Conservation (phyloP, 805 yeast species). For the Barnettozyma populi region DNA sequence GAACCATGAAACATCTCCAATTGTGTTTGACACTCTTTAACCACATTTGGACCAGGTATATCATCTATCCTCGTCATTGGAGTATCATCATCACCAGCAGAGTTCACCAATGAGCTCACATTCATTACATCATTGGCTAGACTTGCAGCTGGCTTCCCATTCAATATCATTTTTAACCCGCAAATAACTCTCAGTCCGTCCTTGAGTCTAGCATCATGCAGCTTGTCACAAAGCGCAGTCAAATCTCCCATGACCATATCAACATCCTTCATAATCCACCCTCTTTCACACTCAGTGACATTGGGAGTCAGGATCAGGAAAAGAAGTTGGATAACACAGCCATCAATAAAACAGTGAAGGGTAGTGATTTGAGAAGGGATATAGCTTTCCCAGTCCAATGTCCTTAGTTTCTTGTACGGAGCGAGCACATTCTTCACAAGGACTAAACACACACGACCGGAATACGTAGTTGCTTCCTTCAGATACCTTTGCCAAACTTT, state of each 20-base stretch:
- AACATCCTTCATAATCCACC: background rate
- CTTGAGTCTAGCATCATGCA: background rate
- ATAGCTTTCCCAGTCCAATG: background rate
- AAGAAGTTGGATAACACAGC: slow-evolving; percentile 1
- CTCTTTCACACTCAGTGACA: background rate
- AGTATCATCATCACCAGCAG: background rate
- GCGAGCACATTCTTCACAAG: background rate
- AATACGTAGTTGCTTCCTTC: background rate
- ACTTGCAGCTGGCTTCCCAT: background rate
- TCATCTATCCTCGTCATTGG: background rate
- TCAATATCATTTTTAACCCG: background rate
- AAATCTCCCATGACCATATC: slow-evolving; percentile 2
- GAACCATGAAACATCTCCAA: background rate
- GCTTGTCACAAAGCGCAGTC: background rate
- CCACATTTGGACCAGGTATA: background rate
- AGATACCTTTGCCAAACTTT: slow-evolving; percentile 1
- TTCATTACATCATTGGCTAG: background rate
- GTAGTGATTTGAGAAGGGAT: background rate
- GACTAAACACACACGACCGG: background rate
- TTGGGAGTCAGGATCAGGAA: background rate
- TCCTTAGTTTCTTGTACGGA: background rate
- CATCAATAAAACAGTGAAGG: slow-evolving; percentile 3
- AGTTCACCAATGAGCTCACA: background rate
- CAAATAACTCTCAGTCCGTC: slow-evolving; percentile 1
- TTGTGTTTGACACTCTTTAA: background rate